Base-by-base conservation (phyloP, 108 stramenopile species). In the Cyclotella baltica region DNA sequence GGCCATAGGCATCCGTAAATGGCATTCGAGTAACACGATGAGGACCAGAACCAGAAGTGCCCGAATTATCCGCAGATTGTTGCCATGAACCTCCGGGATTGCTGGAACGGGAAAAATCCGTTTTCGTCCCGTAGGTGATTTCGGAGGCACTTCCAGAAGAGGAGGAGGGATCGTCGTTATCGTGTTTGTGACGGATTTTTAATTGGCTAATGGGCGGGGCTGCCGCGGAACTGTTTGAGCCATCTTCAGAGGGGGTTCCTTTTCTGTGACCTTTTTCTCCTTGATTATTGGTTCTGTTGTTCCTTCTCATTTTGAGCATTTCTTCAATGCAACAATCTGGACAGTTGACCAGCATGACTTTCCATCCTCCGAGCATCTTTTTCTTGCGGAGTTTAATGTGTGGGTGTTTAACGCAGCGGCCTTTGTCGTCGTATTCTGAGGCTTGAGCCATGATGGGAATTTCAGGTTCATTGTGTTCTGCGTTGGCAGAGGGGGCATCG, bases 1-100 rank as follows among this genome's bases (percentile, higher is more conserved):
- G 88, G 25, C 93, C 93, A 70, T 94, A 92, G 6, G 90, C 87
- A 83, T 94, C 93, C 59, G 81, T 83, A 38, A 76, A 83, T 4
- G 81, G 81, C 81, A 83, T 83, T 35, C 75, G 81, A 31, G 74
- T 83, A 16, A 83, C 81, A 22, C 70, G 71, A 82, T 71, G 75
- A 29, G 75, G 81, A 16, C 64, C 70, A 19, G 51, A 52, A 3
- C 50, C 51, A 13, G 69, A 59, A 65, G 23, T 48, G 3, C 52
- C 63, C 3, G 62, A 56, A 55, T 75, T 52, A 65, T 75, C 63
- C 8, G 43, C 64, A 6, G 69, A 40, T 46, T 69, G 53, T 23
- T 69, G 66, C 76, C 74, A 71, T 34, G 62, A 63, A 50, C 64
- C 34, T 37, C 48, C 70, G 23, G 35, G 33, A 9, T 38, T 28